Percentiles rank a stretch among this genome's conserved stretches.
Evolutionary conservation across 2,329 filamentous ascomycete genomes (phyloP).

Genomic region (Alternaria infectoria): DNA sequence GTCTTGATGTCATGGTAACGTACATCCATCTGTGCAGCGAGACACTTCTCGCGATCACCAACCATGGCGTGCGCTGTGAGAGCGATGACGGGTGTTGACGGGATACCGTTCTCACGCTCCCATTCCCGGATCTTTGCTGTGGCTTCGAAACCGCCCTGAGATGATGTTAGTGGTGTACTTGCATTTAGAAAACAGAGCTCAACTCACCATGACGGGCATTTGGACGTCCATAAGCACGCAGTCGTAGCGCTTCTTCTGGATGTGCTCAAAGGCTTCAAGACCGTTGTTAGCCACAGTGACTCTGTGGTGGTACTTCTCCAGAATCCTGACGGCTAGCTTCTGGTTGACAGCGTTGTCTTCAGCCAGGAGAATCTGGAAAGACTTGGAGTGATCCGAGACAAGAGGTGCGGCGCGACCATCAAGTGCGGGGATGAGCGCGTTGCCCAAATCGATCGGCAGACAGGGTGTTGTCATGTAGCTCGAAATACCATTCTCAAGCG

Average conservation of each 20-base stretch:
- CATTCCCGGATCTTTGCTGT: constrained; percentile 97
- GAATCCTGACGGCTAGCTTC: constrained; percentile 91
- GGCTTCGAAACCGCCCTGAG: constrained; percentile 89
- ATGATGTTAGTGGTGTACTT: constrained; percentile 45
- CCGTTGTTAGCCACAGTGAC: constrained; percentile 96
- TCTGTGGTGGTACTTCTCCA: constrained; percentile 94
- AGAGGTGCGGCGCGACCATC: constrained; percentile 92
- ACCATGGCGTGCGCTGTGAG: constrained; percentile 98
- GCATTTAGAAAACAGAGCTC: background rate
- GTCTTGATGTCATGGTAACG: constrained; percentile 14
- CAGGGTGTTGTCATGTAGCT: constrained; percentile 99
- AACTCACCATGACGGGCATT: constrained; percentile 95
- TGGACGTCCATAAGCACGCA: constrained; percentile 99
- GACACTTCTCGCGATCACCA: constrained; percentile 96
- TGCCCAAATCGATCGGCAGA: constrained; percentile 89
- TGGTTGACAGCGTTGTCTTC: constrained; percentile 99
- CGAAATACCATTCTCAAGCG: constrained; percentile 93
- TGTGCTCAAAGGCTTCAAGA: constrained; percentile 87
- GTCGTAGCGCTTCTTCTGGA: constrained; percentile 91
- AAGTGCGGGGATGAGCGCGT: constrained; percentile 92
- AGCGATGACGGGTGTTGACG: constrained; percentile 92
- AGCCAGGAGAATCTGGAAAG: constrained; percentile 91
- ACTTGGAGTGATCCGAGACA: constrained; percentile 90
- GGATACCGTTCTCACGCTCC: constrained; percentile 79
- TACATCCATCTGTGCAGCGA: constrained; percentile 94